Percentiles rank a stretch among this genome's conserved stretches.
Evolutionary conservation across 768 basidiomycete genomes (phyloP).

Genomic region (Pisolithus orientalis): DNA sequence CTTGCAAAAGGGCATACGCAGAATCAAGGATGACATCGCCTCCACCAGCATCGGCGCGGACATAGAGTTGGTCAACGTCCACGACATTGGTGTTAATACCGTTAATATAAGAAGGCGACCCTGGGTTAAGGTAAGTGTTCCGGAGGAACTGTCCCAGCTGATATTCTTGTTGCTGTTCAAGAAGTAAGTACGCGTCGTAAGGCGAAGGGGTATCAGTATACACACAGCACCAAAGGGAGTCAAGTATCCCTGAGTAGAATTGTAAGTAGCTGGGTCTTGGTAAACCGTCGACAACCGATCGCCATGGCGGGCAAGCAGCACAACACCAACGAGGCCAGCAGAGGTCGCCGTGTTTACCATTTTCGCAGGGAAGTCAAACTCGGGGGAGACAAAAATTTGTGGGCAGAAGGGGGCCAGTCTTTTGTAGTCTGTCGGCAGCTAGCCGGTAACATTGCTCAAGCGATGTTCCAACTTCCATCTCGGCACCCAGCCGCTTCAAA

Average conservation of each 20-base stretch:
- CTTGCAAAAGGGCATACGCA: constrained; percentile 76
- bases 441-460: no score
- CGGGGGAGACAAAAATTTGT: neutral
- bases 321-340: constrained; percentile 54
- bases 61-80: constrained; percentile 61
- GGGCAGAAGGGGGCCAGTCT: no score
- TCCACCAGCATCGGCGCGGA: constrained; percentile 75
- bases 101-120: constrained; percentile 60
- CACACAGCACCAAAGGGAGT: constrained; percentile 70
- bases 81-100: constrained; percentile 61
- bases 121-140: constrained; percentile 54
- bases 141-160: constrained; percentile 55
- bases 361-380: neutral
- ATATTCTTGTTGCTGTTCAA: constrained; percentile 55
- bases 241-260: constrained; percentile 54
- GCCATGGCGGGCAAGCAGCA: constrained; percentile 71
- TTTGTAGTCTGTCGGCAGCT: no score
- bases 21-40: constrained; percentile 80
- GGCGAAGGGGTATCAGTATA: neutral
- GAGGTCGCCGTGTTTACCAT: constrained; percentile 21
- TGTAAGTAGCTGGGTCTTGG: constrained; percentile 71
- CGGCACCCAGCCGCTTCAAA: no score
- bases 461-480: no score
- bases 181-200: neutral
- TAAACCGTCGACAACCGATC: constrained; percentile 55